Conservation (phyloP, 139 green algal species). For the Tetradesmus lagerheimii region DNA sequence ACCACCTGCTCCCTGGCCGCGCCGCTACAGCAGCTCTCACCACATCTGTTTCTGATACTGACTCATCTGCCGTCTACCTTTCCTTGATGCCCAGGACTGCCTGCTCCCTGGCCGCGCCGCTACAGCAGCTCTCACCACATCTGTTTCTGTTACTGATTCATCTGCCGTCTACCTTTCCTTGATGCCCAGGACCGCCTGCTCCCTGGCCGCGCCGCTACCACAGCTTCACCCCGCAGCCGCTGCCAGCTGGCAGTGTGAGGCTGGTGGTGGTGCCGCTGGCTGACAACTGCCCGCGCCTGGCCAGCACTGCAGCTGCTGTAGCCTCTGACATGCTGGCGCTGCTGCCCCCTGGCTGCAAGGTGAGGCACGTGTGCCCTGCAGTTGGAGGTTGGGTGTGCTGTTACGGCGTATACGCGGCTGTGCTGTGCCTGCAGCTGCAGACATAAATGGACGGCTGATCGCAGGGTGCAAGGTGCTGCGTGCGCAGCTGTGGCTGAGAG, state of each 20-base stretch:
- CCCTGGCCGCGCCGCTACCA: constrained; percentile 15
- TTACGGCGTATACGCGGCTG: too few relatives aligned
- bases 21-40: too few relatives aligned
- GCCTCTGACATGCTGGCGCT: neutral
- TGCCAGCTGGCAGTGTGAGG: neutral
- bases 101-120: neutral
- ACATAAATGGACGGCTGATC: too few relatives aligned
- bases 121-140: too few relatives aligned
- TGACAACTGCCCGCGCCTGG: neutral
- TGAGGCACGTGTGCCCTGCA: neutral
- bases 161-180: neutral
- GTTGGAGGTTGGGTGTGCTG: too few relatives aligned
- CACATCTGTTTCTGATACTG: too few relatives aligned
- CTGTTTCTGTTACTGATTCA: too few relatives aligned
- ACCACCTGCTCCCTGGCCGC: too few relatives aligned
- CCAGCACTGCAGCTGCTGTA: neutral
- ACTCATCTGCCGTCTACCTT: too few relatives aligned
- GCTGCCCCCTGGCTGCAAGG: constrained; percentile 13
- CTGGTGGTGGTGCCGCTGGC: constrained; percentile 9
- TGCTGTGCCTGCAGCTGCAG: too few relatives aligned
- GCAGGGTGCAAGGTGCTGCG: too few relatives aligned
- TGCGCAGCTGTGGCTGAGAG: too few relatives aligned
- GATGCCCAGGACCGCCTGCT: neutral
- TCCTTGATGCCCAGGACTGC: neutral
- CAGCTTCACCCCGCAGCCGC: neutral